Conservation (phyloP, 1,284 basidiomycete species). For the Microbotryomycetes sp. region DNA sequence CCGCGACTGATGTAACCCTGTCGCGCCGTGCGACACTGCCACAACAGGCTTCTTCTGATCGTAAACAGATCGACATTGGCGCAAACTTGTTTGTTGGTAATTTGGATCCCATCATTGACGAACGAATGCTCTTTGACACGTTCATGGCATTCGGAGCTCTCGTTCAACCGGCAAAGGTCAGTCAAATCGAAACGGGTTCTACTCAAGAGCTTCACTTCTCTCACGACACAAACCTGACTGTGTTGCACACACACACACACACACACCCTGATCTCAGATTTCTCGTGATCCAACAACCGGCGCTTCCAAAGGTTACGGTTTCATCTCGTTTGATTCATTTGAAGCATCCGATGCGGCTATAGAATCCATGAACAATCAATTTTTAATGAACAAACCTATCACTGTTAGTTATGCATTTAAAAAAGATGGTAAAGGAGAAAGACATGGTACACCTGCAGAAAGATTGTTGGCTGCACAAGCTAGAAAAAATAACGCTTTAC, state of each 20-base stretch:
- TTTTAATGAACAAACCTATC: slow-evolving; percentile 96
- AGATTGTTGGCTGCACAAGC: slow-evolving; percentile 90
- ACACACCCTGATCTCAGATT: slow-evolving; percentile 53
- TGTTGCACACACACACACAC: neutral
- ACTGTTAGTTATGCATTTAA: slow-evolving; percentile 97
- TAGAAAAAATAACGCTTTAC: slow-evolving; percentile 59
- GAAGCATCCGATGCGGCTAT: slow-evolving; percentile 93
- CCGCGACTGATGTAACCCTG: neutral
- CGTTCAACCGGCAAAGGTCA: slow-evolving; percentile 86
- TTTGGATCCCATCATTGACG: slow-evolving; percentile 88
- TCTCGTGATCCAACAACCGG: slow-evolving; percentile 80
- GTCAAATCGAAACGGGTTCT: too few relatives aligned
- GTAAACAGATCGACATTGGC: slow-evolving; percentile 95
- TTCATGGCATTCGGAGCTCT: slow-evolving; percentile 91
- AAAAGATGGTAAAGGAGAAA: slow-evolving; percentile 96
- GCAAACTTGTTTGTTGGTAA: slow-evolving; percentile 96
- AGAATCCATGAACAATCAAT: slow-evolving; percentile 94
- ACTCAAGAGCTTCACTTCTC: neutral
- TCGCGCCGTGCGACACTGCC: slow-evolving; percentile 10
- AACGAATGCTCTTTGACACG: slow-evolving; percentile 85
- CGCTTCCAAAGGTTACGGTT: slow-evolving; percentile 90
- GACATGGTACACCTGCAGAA: slow-evolving; percentile 92
- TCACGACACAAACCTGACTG: too few relatives aligned
- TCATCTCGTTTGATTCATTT: slow-evolving; percentile 94
- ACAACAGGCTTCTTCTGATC: slow-evolving; percentile 77